These are phyloP conservation scores for Butyriboletus loyo DNA, from an alignment of 768 basidiomycete species.

Conservation along the genomic window DNA sequence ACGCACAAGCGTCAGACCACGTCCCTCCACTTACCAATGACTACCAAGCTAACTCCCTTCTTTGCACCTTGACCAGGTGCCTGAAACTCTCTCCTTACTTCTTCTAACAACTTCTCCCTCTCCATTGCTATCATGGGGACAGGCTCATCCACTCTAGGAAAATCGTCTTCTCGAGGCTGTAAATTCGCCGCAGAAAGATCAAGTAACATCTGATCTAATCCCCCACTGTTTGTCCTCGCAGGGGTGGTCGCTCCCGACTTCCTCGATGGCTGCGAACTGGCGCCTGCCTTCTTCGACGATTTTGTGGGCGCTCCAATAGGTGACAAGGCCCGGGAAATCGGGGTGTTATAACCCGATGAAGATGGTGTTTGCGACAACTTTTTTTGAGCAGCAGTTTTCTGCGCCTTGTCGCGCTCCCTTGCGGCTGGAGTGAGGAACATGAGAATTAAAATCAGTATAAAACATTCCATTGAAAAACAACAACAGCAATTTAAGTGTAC, in stretches of 20 bases:
- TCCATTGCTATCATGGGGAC: constrained; percentile 66
- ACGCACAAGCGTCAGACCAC: neutral
- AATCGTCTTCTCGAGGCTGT: constrained; percentile 41
- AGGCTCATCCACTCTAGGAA: constrained; percentile 40
- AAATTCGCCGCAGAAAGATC: constrained; percentile 79
- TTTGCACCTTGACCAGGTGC: constrained; percentile 50
- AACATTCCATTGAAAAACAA: constrained; percentile 32
- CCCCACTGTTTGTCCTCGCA: constrained; percentile 27
- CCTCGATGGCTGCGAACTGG: constrained; percentile 28
- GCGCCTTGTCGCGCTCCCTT: constrained; percentile 75
- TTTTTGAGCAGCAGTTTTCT: constrained; percentile 51
- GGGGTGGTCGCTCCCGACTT: constrained; percentile 46
- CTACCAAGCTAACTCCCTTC: constrained; percentile 80
- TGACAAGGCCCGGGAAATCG: constrained; percentile 46
- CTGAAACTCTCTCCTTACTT: constrained; percentile 58
- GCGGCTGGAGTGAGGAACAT: constrained; percentile 51
- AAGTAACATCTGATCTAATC: constrained; percentile 54
- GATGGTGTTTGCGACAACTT: constrained; percentile 32
- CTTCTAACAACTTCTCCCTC: constrained; percentile 79
- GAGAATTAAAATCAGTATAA: constrained; percentile 40
- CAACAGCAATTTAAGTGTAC: constrained; percentile 29
- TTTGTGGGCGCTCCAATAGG: constrained; percentile 40
- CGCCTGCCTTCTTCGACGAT: constrained; percentile 38
- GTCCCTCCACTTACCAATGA: constrained; percentile 64
- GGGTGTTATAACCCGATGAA: constrained; percentile 36